A percentile compares a stretch with the other conserved stretches of the same genome.
These are phyloP conservation scores for Chlorella sp. DNA, from an alignment of 139 green algal species.

Conservation along the genomic window DNA sequence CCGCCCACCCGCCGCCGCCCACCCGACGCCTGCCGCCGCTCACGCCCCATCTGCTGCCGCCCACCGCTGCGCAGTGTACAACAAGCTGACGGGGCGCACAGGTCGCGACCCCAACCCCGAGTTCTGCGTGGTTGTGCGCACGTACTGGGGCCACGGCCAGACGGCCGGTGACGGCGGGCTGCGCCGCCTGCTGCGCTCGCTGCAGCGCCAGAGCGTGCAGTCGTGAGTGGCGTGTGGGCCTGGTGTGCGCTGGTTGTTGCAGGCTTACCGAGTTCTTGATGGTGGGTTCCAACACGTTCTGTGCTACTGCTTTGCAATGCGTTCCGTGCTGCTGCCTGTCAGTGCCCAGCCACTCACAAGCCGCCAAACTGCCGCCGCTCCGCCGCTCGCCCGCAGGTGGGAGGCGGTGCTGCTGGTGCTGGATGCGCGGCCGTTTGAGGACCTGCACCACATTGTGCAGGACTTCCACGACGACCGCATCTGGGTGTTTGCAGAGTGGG, in stretches of 20 bases:
- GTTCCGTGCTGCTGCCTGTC: no score
- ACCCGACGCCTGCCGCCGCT: no score
- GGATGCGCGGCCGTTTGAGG: slow-evolving; percentile 75
- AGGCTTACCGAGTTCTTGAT: no score
- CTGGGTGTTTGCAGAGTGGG: slow-evolving; percentile 82
- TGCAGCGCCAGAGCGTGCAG: slow-evolving; percentile 59
- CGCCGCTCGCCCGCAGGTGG: slow-evolving; percentile 61
- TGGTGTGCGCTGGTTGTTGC: no score
- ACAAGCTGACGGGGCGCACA: slow-evolving; percentile 7
- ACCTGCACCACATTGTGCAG: slow-evolving; percentile 72
- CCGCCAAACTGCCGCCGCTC: no score
- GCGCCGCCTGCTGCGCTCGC: slow-evolving; percentile 54
- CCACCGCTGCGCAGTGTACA: background rate
- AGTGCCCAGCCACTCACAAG: no score
- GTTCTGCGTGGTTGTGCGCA: slow-evolving; percentile 78
- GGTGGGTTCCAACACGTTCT: no score
- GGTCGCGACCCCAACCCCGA: background rate
- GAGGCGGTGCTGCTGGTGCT: slow-evolving; percentile 77
- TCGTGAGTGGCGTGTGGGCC: slow-evolving; percentile 41
- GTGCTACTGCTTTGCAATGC: no score
- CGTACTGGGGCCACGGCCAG: slow-evolving; percentile 74
- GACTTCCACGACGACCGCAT: slow-evolving; percentile 68
- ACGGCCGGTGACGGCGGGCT: slow-evolving; percentile 58
- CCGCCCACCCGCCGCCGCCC: no score
- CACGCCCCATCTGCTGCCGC: no score